These are phyloP conservation scores for Martensiomyces pterosporus DNA, from an alignment of 192 early-diverging fungal genomes.

Conservation along the genomic window DNA sequence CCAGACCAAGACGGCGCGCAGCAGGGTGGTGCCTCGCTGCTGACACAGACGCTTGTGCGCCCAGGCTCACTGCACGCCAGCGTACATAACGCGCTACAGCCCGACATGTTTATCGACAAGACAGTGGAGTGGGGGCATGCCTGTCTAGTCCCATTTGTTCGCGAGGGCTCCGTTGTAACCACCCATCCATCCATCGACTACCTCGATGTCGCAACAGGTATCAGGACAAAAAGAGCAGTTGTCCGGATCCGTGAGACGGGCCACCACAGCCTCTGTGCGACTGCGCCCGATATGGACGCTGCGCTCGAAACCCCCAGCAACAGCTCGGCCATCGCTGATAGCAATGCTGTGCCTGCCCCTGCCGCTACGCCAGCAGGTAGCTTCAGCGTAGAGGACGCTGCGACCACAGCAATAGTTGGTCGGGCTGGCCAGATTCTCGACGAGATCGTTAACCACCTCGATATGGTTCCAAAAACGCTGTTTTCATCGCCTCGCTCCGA, in stretches of 20 bases:
- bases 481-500: slow-evolving; percentile 33
- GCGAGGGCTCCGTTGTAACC: not conserved
- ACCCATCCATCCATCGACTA: slow-evolving; percentile 19
- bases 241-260: slow-evolving; percentile 34
- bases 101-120: slow-evolving; percentile 41
- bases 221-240: too few relatives aligned
- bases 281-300: too few relatives aligned
- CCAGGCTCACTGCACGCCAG: too few relatives aligned
- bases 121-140: slow-evolving; percentile 36
- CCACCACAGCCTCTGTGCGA: too few relatives aligned
- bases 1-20: too few relatives aligned
- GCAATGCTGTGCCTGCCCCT: not conserved
- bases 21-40: not conserved
- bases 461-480: slow-evolving; percentile 32
- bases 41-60: not conserved
- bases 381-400: too few relatives aligned
- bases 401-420: slow-evolving; percentile 10
- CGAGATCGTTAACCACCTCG: slow-evolving; percentile 30
- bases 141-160: slow-evolving; percentile 33
- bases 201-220: slow-evolving; percentile 21
- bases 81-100: slow-evolving; percentile 6
- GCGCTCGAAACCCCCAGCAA: too few relatives aligned
- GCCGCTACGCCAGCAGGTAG: not conserved
- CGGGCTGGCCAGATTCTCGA: slow-evolving; percentile 30
- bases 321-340: not conserved